Base-by-base conservation (phyloP, 2,329 filamentous ascomycete genomes). In the Metarhizium humberi region DNA sequence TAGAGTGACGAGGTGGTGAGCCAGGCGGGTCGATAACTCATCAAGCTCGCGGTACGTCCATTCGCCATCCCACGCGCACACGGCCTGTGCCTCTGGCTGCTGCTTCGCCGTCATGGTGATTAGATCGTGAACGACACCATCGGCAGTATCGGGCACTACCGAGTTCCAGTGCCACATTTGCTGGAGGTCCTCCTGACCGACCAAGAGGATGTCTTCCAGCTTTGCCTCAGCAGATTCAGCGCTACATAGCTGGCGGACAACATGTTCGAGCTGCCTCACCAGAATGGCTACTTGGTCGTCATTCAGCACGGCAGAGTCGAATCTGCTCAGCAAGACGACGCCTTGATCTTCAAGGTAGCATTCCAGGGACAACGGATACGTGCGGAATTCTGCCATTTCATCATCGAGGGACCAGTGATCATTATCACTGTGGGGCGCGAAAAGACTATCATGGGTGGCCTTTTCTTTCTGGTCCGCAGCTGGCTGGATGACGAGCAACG, bases 61-160 rank as follows among this genome's bases (percentile, higher is more conserved):
- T 3, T 49, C 14, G 6, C 64, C 64, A 52, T 67, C 65, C 65
- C 65, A 67, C 0, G 63, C 58, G 34, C 53, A 54, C n/a, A 57
- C 38, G 13, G 55, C 55, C 29, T 40, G 55, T 16, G 55, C 55
- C 16, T 49, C 43, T 6, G 51, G 55, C 32, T 51, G 51, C 45
- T 45, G 51, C 18, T 42, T 50, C 47, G 47, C 34, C 14, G 6
- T 42, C 10, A 25, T 16, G 8, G 32, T 42, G 42, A 56, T 42
- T 8, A 54, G 30, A 42, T 54, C 20, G 38, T 54, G 55, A 4
- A 55, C 53, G 58, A 25, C 1, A 55, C 29, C 7, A n/a, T 32
- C 16, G 6, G 38, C 54, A 18, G 50, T 36, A n/a, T 52, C 49
- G 11, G 50, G 54, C 18, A 48, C 50, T 11, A 18, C 20, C 6